Percentiles rank a stretch among this genome's conserved stretches.
phyloP scores from a whole-genome alignment of 2,329 filamentous ascomycete species.

The Tolypocladium tropicale region DNA sequence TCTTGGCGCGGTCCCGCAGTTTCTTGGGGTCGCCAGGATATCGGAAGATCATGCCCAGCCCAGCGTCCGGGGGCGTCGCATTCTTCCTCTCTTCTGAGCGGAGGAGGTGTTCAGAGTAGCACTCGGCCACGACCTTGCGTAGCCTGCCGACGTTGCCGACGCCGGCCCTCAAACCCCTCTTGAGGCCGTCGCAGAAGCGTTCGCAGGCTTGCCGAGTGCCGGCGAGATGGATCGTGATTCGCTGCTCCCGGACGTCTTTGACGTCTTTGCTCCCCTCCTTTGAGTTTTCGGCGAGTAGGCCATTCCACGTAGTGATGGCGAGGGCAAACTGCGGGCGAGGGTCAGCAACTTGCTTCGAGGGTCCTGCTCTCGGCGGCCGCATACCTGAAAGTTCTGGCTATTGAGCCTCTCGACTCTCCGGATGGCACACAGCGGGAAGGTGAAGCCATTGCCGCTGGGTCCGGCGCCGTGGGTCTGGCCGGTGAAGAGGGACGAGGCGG shows the following conservation, averaged over 20 bases:
- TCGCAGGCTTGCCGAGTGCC: slow-evolving; percentile 85
- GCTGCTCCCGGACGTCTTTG: slow-evolving; percentile 53
- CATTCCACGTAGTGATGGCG: slow-evolving; percentile 92
- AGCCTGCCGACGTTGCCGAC: slow-evolving; percentile 83
- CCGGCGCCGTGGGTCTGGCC: slow-evolving; percentile 89
- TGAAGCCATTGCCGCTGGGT: slow-evolving; percentile 91
- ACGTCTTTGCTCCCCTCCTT: slow-evolving; percentile 34
- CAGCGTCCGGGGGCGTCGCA: slow-evolving; percentile 64
- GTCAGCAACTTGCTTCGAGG: neutral
- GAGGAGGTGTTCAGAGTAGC: slow-evolving; percentile 81
- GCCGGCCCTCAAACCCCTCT: slow-evolving; percentile 75
- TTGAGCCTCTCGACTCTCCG: slow-evolving; percentile 86
- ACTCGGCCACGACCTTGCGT: slow-evolving; percentile 68
- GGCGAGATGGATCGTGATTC: slow-evolving; percentile 83
- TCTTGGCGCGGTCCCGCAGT: slow-evolving; percentile 88
- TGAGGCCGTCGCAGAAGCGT: slow-evolving; percentile 90
- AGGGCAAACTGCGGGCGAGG: slow-evolving; percentile 65
- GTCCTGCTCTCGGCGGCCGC: neutral
- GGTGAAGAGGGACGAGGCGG: slow-evolving; percentile 74
- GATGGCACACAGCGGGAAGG: slow-evolving; percentile 83
- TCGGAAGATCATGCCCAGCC: slow-evolving; percentile 81
- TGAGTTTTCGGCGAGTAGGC: slow-evolving; percentile 45
- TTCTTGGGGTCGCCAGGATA: slow-evolving; percentile 95
- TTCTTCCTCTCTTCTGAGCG: slow-evolving; percentile 53
- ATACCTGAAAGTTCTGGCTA: slow-evolving; percentile 72